Percentiles rank a stretch among this genome's conserved stretches.
Conservation (phyloP, 1,284 basidiomycete species). For the Lignosus rhinocerotis region DNA sequence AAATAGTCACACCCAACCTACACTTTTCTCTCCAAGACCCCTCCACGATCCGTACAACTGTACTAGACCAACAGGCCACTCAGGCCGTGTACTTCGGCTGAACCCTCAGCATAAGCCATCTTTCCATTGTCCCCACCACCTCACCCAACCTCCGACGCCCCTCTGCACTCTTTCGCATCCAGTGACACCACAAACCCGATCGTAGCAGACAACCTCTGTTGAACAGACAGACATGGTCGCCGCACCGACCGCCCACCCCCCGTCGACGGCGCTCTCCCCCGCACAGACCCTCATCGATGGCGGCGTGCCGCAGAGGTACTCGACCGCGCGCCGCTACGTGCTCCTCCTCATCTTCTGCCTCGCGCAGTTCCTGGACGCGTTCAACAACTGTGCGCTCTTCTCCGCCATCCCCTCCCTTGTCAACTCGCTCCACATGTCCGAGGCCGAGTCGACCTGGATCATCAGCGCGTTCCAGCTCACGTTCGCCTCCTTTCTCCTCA, state of each 20-base stretch:
- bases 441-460: conserved; percentile 35
- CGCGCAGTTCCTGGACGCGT: conserved; percentile 48
- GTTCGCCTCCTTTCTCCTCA: conserved; percentile 35
- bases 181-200: neutral
- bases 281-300: conserved; percentile 31
- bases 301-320: conserved; percentile 30
- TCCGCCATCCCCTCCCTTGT: conserved; percentile 42
- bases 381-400: conserved; percentile 50
- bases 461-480: conserved; percentile 37
- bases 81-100: neutral
- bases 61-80: neutral
- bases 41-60: conserved; percentile 1
- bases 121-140: neutral
- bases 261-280: conserved; percentile 25
- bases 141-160: too few relatives aligned
- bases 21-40: conserved; percentile 1
- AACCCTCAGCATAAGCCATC: neutral
- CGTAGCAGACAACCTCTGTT: neutral
- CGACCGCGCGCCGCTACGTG: conserved; percentile 28
- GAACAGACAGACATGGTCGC: conserved; percentile 20
- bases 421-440: conserved; percentile 29
- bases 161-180: neutral
- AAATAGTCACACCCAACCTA: neutral
- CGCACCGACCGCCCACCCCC: conserved; percentile 10
- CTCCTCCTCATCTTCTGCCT: conserved; percentile 46